phyloP scores from a whole-genome alignment of 192 early-diverging fungal species.

The Lunasporangiospora selenospora region DNA sequence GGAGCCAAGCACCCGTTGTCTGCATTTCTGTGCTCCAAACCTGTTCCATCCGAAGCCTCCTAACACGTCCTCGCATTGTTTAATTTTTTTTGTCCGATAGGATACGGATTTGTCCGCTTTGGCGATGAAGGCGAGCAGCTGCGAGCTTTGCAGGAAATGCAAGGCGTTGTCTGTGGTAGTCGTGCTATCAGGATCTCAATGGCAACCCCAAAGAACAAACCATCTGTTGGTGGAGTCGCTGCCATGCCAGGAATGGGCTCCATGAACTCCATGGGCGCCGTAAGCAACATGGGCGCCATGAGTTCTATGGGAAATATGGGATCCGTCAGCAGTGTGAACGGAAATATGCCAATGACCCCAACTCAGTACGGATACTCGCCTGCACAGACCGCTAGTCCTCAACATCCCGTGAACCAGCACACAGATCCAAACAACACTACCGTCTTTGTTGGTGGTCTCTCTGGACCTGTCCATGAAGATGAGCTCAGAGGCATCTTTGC shows the following conservation, averaged over 20 bases:
- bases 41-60: background rate
- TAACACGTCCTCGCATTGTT: background rate
- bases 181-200: conserved; percentile 89
- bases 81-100: conserved; percentile 23
- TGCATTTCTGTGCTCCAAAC: too few species aligned
- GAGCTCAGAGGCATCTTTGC: conserved; percentile 82
- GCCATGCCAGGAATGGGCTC: background rate
- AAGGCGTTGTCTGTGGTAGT: conserved; percentile 82
- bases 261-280: conserved; percentile 3
- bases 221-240: background rate
- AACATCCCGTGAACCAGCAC: conserved; percentile 47
- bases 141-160: conserved; percentile 89
- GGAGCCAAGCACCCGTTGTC: too few species aligned
- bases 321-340: conserved; percentile 66
- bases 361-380: conserved; percentile 30
- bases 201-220: conserved; percentile 87
- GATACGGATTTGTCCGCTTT: conserved; percentile 97
- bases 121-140: conserved; percentile 87
- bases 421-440: conserved; percentile 94
- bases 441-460: conserved; percentile 97
- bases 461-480: conserved; percentile 79
- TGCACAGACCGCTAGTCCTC: conserved; percentile 45
- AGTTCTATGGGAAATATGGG: conserved; percentile 4
- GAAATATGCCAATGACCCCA: conserved; percentile 31
- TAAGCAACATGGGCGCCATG: background rate